phyloP scores from a whole-genome alignment of 768 basidiomycete species.

The Lepiota venenata region DNA sequence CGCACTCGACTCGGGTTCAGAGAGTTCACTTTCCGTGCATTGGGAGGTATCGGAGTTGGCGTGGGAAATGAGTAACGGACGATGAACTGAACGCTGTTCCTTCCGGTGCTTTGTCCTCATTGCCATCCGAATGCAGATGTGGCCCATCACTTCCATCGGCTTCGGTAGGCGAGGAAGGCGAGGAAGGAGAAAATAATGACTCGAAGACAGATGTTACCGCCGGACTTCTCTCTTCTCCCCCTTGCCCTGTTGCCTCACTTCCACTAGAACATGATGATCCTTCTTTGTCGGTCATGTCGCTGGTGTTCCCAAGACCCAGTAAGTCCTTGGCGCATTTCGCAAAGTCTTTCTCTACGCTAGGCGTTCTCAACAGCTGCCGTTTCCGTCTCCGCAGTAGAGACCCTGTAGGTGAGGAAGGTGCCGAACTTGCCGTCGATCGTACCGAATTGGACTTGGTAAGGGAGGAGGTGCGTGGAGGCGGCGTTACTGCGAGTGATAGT shows the following conservation, averaged over 20 bases:
- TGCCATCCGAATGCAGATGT: background rate
- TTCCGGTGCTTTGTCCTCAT: background rate
- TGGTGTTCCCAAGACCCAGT: conserved; percentile 13
- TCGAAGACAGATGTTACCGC: conserved; percentile 13
- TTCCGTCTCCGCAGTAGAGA: conserved; percentile 26
- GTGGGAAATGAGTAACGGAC: background rate
- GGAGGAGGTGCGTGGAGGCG: conserved; percentile 1
- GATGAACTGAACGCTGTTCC: background rate
- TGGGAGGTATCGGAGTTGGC: background rate
- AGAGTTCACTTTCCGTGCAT: background rate
- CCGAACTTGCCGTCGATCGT: background rate
- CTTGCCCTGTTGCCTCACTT: background rate
- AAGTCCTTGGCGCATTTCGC: conserved; percentile 17
- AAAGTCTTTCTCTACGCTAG: conserved; percentile 35
- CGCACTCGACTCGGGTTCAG: background rate
- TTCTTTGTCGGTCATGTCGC: conserved; percentile 13
- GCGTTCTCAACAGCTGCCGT: conserved; percentile 30
- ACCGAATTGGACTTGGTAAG: background rate
- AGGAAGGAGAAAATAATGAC: conserved; percentile 15
- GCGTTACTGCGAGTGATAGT: background rate
- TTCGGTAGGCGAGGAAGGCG: conserved; percentile 12
- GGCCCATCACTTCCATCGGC: no score
- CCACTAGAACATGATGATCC: background rate
- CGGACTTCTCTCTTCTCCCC: conserved; percentile 6
- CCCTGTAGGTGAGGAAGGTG: conserved; percentile 4